Base-by-base conservation (phyloP, 805 yeast genomes). In the Metschnikowia kunwiensis region DNA sequence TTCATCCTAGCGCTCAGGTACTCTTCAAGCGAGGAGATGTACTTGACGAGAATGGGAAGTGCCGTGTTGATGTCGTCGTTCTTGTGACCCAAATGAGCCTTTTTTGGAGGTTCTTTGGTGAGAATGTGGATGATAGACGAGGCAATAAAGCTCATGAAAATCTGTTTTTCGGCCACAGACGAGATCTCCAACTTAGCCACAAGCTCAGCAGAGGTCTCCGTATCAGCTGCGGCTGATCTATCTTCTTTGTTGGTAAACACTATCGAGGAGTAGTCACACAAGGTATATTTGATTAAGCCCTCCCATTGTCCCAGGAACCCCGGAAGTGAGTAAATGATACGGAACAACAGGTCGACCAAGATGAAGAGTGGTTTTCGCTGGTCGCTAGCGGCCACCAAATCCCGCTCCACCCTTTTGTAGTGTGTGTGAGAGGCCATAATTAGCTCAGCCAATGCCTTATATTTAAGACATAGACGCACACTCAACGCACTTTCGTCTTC, bases 191-290 rank as follows among this genome's bases (percentile, higher is more conserved):
- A 46, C 12, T 50, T 43, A 9, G 51, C 44, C 21, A 50, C 58
- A 15, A 77, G 43, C 5, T 56, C 57, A 1, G 55, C 50, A 25
- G 60, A 63, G 17, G 53, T 32, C 53, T 13, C 32, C 6, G 32
- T 40, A 3, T 46, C 40, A 34, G 46, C 41, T 5, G 50, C 54
- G 3, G 44, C 38, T 4, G 33, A 10, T 1, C 36, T 38, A n/a
- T 32, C 43, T 4, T 38, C 42, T 12, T 37, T 43, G 7, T 50
- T 36, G 5, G 29, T 32, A 34, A 53, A 58, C 5, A 27, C 38
- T 29, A 65, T 38, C 1, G 73, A 55, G 0, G 76, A 65, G 2
- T 65, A 30, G 47, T 77, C 86, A 29, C 65, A 60, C 13, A 70
- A 46, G 4, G 70, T 50, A 44, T 69, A 75, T 2, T 63, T 56